Conservation (phyloP, 495 filamentous ascomycete species). For the Ramalina intermedia region DNA sequence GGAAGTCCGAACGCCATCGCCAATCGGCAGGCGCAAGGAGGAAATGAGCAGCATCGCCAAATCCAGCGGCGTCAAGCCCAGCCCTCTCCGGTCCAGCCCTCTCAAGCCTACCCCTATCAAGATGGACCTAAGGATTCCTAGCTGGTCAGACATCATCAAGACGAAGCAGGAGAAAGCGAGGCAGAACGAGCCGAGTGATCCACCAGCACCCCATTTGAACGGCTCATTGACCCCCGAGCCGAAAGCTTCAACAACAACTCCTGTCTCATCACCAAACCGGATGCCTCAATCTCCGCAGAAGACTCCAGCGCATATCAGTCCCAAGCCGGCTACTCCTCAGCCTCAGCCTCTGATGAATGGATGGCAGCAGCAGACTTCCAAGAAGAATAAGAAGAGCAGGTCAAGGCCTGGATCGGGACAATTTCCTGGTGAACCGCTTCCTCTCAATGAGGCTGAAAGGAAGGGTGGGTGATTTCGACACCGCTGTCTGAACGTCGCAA, state of each 20-base stretch:
- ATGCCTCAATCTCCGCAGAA: conserved; percentile 1
- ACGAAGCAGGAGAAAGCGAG: conserved; percentile 18
- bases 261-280: not conserved
- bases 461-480: conserved; percentile 29
- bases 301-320: not conserved
- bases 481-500: not conserved
- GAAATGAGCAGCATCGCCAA: not conserved
- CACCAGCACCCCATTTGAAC: not conserved
- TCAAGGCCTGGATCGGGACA: conserved; percentile 21
- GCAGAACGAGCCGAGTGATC: not conserved
- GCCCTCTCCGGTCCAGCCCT: not conserved
- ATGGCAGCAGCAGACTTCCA: conserved; percentile 36
- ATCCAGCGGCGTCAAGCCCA: not conserved
- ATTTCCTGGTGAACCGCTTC: conserved; percentile 27
- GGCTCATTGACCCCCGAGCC: conserved; percentile 22
- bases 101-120: not conserved
- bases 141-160: conserved; percentile 7
- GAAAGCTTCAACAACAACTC: conserved; percentile 14
- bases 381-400: conserved; percentile 29
- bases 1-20: conserved; percentile 32
- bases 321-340: not conserved
- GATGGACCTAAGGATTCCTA: conserved; percentile 11
- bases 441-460: conserved; percentile 33
- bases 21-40: conserved; percentile 19
- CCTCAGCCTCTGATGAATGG: conserved; percentile 14